A percentile compares a stretch with the other conserved stretches of the same genome.
phyloP scores from a whole-genome alignment of 2,329 filamentous ascomycete species.

The Zasmidium citrigriseum region DNA sequence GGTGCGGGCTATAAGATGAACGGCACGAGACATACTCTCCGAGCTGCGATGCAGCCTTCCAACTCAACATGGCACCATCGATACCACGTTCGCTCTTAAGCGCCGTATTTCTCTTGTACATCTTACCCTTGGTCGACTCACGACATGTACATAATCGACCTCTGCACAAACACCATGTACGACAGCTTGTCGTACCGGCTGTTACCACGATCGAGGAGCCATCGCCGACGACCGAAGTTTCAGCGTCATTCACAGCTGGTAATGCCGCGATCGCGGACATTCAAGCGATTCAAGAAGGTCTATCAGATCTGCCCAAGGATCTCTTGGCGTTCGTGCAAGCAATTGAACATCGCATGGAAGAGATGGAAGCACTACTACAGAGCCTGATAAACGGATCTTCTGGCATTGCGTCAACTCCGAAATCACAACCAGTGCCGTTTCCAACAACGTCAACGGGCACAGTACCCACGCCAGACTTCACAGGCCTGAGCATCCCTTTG shows the following conservation, averaged over 20 bases:
- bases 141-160: not conserved
- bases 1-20: not conserved
- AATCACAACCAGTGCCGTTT: not conserved
- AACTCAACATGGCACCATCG: no score
- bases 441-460: not conserved
- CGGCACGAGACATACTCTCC: not conserved
- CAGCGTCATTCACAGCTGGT: conserved; percentile 14
- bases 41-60: no score
- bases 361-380: conserved; percentile 16
- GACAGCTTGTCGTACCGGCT: not conserved
- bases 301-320: conserved; percentile 19
- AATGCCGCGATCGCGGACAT: conserved; percentile 22
- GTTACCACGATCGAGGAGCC: not conserved
- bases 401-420: not conserved
- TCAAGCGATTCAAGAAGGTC: conserved; percentile 17
- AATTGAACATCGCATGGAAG: conserved; percentile 14
- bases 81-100: no score
- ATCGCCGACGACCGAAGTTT: not conserved
- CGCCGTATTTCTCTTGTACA: not conserved
- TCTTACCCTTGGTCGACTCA: not conserved
- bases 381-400: conserved; percentile 8
- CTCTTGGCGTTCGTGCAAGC: conserved; percentile 19
- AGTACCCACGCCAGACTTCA: not conserved
- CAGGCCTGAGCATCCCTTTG: not conserved
- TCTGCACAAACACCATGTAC: not conserved